These are phyloP conservation scores for Myxozyma monticola DNA, from an alignment of 805 yeast species.

Conservation along the genomic window DNA sequence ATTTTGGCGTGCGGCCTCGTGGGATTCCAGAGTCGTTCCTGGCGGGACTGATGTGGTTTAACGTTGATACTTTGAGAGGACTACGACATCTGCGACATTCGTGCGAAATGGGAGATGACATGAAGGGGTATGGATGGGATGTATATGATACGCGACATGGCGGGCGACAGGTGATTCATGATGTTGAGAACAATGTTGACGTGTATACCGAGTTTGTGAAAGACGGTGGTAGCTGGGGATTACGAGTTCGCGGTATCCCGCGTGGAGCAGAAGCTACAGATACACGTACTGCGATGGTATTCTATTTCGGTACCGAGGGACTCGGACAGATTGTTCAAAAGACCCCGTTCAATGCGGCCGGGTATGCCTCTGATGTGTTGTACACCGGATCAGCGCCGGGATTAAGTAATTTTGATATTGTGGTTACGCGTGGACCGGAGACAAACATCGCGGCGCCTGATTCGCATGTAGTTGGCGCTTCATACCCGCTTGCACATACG, in stretches of 20 bases:
- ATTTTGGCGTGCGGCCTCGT: conserved; percentile 82
- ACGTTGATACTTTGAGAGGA: conserved; percentile 57
- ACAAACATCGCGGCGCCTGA: conserved; percentile 48
- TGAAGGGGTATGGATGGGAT: conserved; percentile 81
- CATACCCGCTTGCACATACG: conserved; percentile 11
- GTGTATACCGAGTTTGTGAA: conserved; percentile 76
- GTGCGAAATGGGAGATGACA: conserved; percentile 69
- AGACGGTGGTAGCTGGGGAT: conserved; percentile 65
- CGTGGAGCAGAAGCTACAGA: conserved; percentile 42
- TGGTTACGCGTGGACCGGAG: conserved; percentile 57
- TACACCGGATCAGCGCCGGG: conserved; percentile 59
- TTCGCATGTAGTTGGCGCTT: conserved; percentile 49
- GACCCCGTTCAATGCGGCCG: conserved; percentile 23
- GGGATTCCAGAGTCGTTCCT: conserved; percentile 66
- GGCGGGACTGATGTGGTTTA: conserved; percentile 88
- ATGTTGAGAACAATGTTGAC: conserved; percentile 60
- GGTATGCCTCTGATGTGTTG: conserved; percentile 40
- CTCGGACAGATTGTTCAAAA: conserved; percentile 32
- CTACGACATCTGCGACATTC: conserved; percentile 59
- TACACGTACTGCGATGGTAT: conserved; percentile 63
- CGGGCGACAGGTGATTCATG: conserved; percentile 75
- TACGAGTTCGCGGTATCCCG: conserved; percentile 67
- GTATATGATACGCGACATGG: conserved; percentile 84
- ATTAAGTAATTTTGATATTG: conserved; percentile 65
- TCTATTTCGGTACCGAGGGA: conserved; percentile 75